Percentiles rank a stretch among this genome's conserved stretches.
phyloP scores from a whole-genome alignment of 768 basidiomycete genomes.

The Mycena belliarum region DNA sequence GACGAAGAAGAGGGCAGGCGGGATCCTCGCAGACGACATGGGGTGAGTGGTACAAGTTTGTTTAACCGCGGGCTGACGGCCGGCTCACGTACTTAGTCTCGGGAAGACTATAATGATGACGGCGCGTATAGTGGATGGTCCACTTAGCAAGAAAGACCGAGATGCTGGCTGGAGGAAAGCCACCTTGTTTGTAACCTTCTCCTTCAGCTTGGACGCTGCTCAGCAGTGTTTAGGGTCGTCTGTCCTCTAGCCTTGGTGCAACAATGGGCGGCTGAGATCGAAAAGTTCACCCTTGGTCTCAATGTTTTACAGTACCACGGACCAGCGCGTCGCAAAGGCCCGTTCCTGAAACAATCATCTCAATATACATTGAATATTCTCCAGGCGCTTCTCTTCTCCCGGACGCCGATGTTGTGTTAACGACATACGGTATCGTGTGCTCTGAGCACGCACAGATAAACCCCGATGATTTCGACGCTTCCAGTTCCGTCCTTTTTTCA shows the following conservation, averaged over 20 bases:
- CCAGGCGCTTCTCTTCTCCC: constrained; percentile 57
- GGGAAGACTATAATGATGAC: constrained; percentile 92
- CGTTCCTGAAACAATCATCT: neutral
- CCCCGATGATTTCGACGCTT: neutral
- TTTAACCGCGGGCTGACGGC: neutral
- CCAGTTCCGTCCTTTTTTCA: constrained; percentile 61
- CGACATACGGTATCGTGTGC: constrained; percentile 81
- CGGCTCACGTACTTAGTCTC: constrained; percentile 55
- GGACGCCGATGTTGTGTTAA: constrained; percentile 72
- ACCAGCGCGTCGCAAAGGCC: constrained; percentile 67
- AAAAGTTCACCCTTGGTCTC: constrained; percentile 57
- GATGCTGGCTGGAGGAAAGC: constrained; percentile 69
- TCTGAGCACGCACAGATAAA: constrained; percentile 72
- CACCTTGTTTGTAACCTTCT: constrained; percentile 57
- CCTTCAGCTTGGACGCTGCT: neutral
- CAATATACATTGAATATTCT: neutral
- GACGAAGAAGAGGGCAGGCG: constrained; percentile 72
- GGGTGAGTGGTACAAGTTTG: constrained; percentile 47
- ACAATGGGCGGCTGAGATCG: constrained; percentile 89
- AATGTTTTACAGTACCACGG: constrained; percentile 86
- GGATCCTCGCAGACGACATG: constrained; percentile 92
- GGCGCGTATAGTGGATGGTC: constrained; percentile 80
- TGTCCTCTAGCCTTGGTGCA: constrained; percentile 83
- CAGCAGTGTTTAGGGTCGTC: constrained; percentile 59
- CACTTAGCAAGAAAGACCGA: constrained; percentile 64